A percentile compares a stretch with the other conserved stretches of the same genome.
These are phyloP conservation scores for Dovyalis caffra DNA, from an alignment of 345 rosid genomes.

Conservation along the genomic window DNA sequence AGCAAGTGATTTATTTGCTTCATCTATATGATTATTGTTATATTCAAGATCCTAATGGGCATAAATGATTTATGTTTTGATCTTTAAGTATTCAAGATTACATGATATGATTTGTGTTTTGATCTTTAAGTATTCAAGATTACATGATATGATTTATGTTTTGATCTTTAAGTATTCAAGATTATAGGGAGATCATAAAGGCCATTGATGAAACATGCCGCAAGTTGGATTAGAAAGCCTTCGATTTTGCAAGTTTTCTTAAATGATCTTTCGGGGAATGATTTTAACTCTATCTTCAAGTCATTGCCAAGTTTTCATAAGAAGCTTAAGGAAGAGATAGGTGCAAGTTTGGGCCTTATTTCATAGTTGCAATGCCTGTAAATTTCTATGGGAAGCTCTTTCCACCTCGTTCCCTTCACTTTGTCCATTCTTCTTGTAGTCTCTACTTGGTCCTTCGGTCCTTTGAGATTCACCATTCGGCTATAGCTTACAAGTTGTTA, in stretches of 20 bases:
- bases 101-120: no score
- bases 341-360: constrained; percentile 11
- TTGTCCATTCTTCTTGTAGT: constrained; percentile 24
- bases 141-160: no score
- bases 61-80: no score
- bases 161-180: no score
- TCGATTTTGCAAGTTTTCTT: constrained; percentile 39
- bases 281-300: constrained; percentile 40
- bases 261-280: constrained; percentile 48
- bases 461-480: background rate
- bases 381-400: constrained; percentile 25
- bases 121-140: no score
- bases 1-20: no score
- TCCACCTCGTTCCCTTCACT: constrained; percentile 16
- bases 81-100: no score
- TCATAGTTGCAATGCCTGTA: constrained; percentile 19
- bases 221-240: background rate
- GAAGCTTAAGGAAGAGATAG: constrained; percentile 4
- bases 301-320: constrained; percentile 21
- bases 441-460: constrained; percentile 26
- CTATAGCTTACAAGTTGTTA: no score
- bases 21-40: no score
- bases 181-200: constrained; percentile 14
- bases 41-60: no score
- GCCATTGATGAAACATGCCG: constrained; percentile 11